A percentile compares a stretch with the other conserved stretches of the same genome.
phyloP scores from a whole-genome alignment of 768 basidiomycete genomes.

The Pisolithus albus region DNA sequence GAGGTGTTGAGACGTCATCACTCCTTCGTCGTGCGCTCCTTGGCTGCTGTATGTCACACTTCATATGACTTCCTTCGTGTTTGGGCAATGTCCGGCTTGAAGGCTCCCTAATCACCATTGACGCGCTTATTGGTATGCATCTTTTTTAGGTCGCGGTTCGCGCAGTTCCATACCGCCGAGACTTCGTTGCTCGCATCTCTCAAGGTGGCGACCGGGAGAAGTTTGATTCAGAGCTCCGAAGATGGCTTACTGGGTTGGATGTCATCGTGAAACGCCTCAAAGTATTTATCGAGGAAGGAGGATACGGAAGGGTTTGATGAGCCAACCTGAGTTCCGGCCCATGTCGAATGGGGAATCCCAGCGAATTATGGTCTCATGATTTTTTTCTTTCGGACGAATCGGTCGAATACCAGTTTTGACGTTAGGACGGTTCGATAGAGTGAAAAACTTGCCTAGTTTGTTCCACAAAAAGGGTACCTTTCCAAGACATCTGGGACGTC shows the following conservation, averaged over 20 bases:
- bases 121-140: background rate
- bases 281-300: slow-evolving; percentile 50
- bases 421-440: background rate
- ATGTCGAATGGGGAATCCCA: slow-evolving; percentile 14
- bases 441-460: background rate
- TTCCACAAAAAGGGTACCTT: background rate
- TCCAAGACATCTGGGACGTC: background rate
- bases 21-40: slow-evolving; percentile 55
- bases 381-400: background rate
- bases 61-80: background rate
- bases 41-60: slow-evolving; percentile 24
- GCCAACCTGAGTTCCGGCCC: background rate
- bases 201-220: slow-evolving; percentile 59
- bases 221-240: slow-evolving; percentile 48
- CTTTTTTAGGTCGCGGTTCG: slow-evolving; percentile 48
- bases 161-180: slow-evolving; percentile 53
- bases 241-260: slow-evolving; percentile 62
- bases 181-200: slow-evolving; percentile 56
- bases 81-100: background rate
- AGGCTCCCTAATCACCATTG: background rate
- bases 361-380: background rate
- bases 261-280: slow-evolving; percentile 44
- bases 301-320: slow-evolving; percentile 48
- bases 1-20: slow-evolving; percentile 61
- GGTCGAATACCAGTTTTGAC: background rate